phyloP scores from a whole-genome alignment of 805 yeast genomes.

The Wickerhamiella australiensis region DNA sequence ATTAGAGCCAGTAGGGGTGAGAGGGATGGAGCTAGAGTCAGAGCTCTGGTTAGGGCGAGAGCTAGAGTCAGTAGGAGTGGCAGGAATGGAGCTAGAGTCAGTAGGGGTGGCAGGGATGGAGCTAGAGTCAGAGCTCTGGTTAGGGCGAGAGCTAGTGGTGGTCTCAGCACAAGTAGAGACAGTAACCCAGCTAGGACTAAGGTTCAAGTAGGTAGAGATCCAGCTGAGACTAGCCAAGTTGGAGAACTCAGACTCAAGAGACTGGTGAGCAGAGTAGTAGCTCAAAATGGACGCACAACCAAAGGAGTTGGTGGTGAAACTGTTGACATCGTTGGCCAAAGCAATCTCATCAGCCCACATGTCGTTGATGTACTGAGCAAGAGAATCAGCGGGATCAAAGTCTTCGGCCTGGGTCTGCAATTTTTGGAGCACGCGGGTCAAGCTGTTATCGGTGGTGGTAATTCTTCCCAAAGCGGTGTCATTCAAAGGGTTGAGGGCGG shows the following conservation, averaged over 20 bases:
- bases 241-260: neutral
- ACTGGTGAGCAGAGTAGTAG: neutral
- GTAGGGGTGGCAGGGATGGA: neutral
- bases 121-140: neutral
- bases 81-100: neutral
- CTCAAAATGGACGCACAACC: neutral
- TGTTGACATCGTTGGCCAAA: neutral
- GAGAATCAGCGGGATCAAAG: neutral
- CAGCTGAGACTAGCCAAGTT: neutral
- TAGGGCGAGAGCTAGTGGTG: conserved; percentile 3
- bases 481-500: neutral
- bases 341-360: neutral
- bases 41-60: no score
- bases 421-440: neutral
- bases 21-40: neutral
- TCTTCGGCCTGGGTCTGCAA: neutral
- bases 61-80: neutral
- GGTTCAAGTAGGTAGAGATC: neutral
- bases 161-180: neutral
- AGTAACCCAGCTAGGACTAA: neutral
- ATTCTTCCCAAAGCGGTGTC: neutral
- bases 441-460: neutral
- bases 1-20: neutral
- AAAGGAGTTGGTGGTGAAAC: neutral
- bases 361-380: neutral